phyloP scores from a whole-genome alignment of 2,329 filamentous ascomycete species.

The Rugonectria rugulosa region DNA sequence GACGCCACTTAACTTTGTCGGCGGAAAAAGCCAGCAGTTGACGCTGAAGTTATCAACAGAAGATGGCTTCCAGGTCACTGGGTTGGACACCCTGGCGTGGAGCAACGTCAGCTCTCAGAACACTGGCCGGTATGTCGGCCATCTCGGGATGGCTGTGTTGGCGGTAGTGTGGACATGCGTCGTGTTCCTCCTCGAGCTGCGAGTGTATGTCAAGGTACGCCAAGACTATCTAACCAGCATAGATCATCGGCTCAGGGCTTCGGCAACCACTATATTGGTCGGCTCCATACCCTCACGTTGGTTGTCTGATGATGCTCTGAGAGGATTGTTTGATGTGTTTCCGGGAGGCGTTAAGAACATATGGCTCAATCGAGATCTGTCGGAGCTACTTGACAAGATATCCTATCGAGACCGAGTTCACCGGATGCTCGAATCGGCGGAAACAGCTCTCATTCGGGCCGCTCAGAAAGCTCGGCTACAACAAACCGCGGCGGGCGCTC shows the following conservation, averaged over 20 bases:
- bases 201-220: conserved; percentile 88
- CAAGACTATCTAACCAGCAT: conserved; percentile 95
- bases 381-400: conserved; percentile 84
- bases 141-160: conserved; percentile 79
- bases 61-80: conserved; percentile 50
- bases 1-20: conserved; percentile 82
- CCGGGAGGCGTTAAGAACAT: conserved; percentile 94
- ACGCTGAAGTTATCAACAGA: conserved; percentile 43
- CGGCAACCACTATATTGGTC: conserved; percentile 93
- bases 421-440: conserved; percentile 75
- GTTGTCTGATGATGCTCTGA: conserved; percentile 82
- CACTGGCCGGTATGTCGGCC: conserved; percentile 79
- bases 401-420: conserved; percentile 77
- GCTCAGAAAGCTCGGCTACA: conserved; percentile 84
- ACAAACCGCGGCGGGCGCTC: too few relatives aligned
- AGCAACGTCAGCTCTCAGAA: conserved; percentile 78
- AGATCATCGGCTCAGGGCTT: conserved; percentile 95
- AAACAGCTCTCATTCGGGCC: conserved; percentile 82
- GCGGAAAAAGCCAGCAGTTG: conserved; percentile 68
- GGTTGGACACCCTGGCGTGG: conserved; percentile 86
- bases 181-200: conserved; percentile 85
- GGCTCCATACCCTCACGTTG: conserved; percentile 90
- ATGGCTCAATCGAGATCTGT: conserved; percentile 93
- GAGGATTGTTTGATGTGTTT: conserved; percentile 91
- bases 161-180: conserved; percentile 86